phyloP scores from a whole-genome alignment of 352 stramenopile genomes.

The Thalassiosira gravida region DNA sequence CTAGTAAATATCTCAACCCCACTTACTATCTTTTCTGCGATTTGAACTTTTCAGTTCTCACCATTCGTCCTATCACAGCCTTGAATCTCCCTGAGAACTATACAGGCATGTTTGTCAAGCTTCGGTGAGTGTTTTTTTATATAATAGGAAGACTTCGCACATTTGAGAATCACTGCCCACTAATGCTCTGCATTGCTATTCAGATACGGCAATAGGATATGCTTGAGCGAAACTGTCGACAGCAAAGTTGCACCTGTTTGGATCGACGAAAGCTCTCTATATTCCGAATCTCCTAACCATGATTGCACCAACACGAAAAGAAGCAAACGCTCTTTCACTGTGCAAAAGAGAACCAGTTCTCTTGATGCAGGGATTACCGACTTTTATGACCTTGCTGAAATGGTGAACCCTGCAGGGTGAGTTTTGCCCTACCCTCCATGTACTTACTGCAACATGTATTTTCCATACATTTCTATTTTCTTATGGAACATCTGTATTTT shows the following conservation, averaged over 20 bases:
- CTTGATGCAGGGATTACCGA: slow-evolving; percentile 27
- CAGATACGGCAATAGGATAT: slow-evolving; percentile 67
- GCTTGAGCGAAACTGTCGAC: slow-evolving; percentile 72
- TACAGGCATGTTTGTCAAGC: slow-evolving; percentile 83
- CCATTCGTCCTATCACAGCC: slow-evolving; percentile 78
- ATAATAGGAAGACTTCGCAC: not conserved
- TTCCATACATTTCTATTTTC: too few species aligned
- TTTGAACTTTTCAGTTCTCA: slow-evolving; percentile 56
- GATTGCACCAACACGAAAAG: slow-evolving; percentile 15
- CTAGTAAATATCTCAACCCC: slow-evolving; percentile 7
- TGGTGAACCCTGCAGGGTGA: not conserved
- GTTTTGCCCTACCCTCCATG: too few species aligned
- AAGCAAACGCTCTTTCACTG: slow-evolving; percentile 2
- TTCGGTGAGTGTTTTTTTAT: slow-evolving; percentile 42
- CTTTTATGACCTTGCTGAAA: slow-evolving; percentile 56
- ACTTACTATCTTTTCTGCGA: slow-evolving; percentile 11
- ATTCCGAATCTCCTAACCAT: slow-evolving; percentile 5
- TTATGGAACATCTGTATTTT: too few species aligned
- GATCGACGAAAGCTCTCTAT: slow-evolving; percentile 48
- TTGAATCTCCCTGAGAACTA: slow-evolving; percentile 83
- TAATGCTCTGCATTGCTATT: slow-evolving; percentile 1
- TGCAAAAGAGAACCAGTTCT: slow-evolving; percentile 1
- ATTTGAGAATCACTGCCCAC: not conserved
- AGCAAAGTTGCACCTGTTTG: slow-evolving; percentile 80
- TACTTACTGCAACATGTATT: too few species aligned